A percentile compares a stretch with the other conserved stretches of the same genome.
Conservation (phyloP, 441 rosid species). For the Mallotus repandus region DNA sequence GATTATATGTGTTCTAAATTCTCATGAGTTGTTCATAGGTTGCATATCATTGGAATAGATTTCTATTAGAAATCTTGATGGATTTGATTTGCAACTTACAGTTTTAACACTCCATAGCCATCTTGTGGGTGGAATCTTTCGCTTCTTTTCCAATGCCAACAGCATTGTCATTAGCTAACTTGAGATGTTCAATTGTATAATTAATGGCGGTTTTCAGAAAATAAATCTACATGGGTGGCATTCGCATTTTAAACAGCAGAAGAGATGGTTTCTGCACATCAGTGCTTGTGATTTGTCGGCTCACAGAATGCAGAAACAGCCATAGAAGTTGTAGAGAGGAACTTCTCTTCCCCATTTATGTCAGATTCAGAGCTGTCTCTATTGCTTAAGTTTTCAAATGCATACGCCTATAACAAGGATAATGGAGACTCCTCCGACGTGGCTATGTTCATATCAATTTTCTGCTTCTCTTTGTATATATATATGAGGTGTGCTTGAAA, state of each 20-base stretch:
- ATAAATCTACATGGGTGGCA: constrained; percentile 29
- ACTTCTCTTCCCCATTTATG: not conserved
- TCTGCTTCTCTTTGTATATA: not conserved
- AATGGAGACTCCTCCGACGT: constrained; percentile 8
- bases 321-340: constrained; percentile 30
- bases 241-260: constrained; percentile 22
- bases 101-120: constrained; percentile 52
- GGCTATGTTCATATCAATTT: not conserved
- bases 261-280: constrained; percentile 29
- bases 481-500: not conserved
- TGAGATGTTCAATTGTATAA: constrained; percentile 14
- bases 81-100: too few relatives aligned
- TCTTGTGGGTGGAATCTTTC: constrained; percentile 27
- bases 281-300: constrained; percentile 34
- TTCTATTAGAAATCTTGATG: too few relatives aligned
- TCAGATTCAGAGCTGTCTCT: not conserved
- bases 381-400: not conserved
- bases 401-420: not conserved
- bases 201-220: constrained; percentile 30
- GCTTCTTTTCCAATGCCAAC: not conserved
- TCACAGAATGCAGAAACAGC: constrained; percentile 36
- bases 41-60: too few relatives aligned
- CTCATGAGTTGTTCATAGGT: too few relatives aligned
- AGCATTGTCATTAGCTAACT: constrained; percentile 23
- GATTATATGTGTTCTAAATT: too few relatives aligned